phyloP scores from a whole-genome alignment of 208 protist species.

The Trypanosoma theileri region DNA sequence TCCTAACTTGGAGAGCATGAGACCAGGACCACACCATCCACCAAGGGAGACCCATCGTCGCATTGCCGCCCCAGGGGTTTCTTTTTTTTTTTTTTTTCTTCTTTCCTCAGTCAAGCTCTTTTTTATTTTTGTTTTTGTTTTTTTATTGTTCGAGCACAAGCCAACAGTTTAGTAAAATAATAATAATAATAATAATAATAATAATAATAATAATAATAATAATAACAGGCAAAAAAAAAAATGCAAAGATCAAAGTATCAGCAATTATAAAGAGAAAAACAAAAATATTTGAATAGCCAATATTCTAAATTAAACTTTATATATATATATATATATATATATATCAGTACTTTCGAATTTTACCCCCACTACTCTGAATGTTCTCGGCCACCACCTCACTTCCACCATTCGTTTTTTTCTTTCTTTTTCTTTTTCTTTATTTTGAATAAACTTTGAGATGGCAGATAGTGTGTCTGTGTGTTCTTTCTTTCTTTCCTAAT shows the following conservation, averaged over 20 bases:
- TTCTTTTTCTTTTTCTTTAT: conserved; percentile 10
- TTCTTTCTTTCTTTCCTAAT: background rate
- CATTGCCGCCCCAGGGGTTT: conserved; percentile 24
- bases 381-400: background rate
- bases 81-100: conserved; percentile 13
- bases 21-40: conserved; percentile 78
- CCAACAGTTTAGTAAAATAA: no score
- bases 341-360: no score
- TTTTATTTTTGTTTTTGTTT: background rate
- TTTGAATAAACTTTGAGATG: background rate
- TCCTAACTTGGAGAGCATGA: conserved; percentile 78
- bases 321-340: no score
- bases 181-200: no score
- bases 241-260: no score
- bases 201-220: no score
- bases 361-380: no score
- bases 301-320: no score
- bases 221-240: no score
- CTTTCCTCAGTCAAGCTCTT: background rate
- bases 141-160: background rate
- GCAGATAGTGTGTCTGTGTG: background rate
- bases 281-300: no score
- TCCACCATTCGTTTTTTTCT: background rate
- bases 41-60: conserved; percentile 81
- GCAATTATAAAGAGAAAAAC: no score